Evolutionary conservation across 179 eudicot species (phyloP), one percentile per base, ranked within the genome.

Genomic region (Vitellaria paradoxa): DNA sequence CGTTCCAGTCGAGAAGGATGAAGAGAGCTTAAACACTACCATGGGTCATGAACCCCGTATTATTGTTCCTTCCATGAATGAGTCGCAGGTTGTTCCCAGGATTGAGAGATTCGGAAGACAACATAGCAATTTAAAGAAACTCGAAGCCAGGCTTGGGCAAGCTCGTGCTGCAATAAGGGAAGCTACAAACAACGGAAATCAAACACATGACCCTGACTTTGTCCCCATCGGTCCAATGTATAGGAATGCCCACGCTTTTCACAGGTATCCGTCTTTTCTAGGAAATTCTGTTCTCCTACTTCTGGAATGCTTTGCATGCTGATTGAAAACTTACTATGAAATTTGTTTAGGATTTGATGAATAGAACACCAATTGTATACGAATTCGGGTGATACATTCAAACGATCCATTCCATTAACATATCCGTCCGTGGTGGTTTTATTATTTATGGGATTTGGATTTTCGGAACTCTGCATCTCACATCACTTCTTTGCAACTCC

Each of bases 181-280:
- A 68, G 89, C 91, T 5, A 72, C 59, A 49, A 68, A 56, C 17
- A 57, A 72, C 3, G 78, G 73, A 21, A 86, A 84, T 78, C 84
- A 56, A 76, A 73, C 77, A 11, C 46, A 71, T 68, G 94, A 94
- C 68, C 86, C 86, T 0, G 93, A 94, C 17, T 94, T 86, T 47
- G 70, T 74, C 56, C 98, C 98, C 0, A 10, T 10, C 7, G 97
- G 98, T 79, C 98, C 98, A 11, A 90, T 90, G 86, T 94, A 94
- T 71, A 83, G 93, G 97, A 91, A 90, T 65, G 83, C 93, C 56
- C 82, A 85, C 65, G 83, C 90, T 42, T 94, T 94, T 72, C 96
- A 88, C 78, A 87, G 96, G 98, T 93, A 85, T 4, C 1, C 0
- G 21, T 57, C 30, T 47, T 63, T 30, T 30, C 37, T 30, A 30